These are phyloP conservation scores for Metschnikowia cerradonensis DNA, from an alignment of 805 yeast genomes.

Conservation along the genomic window DNA sequence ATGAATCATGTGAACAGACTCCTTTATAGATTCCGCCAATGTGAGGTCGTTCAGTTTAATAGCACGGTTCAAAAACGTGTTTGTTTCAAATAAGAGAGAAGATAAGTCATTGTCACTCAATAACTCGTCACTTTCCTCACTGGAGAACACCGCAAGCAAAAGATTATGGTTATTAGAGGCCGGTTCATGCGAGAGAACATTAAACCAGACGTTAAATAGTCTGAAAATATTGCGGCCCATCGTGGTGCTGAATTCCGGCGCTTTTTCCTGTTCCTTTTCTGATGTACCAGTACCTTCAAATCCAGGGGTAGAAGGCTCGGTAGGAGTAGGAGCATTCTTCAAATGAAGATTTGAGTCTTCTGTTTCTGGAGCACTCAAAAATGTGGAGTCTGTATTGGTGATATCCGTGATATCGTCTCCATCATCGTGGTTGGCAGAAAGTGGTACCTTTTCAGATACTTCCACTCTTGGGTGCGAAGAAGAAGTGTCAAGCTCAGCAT, in stretches of 20 bases:
- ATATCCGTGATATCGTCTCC: slow-evolving; percentile 19
- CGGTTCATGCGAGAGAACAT: slow-evolving; percentile 11
- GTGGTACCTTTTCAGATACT: background rate
- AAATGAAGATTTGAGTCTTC: background rate
- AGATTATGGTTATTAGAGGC: slow-evolving; percentile 9
- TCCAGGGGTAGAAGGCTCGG: background rate
- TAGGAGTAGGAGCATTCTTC: background rate
- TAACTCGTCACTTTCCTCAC: slow-evolving; percentile 14
- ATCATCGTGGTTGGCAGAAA: slow-evolving; percentile 9
- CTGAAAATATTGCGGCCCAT: slow-evolving; percentile 16
- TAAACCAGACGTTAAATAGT: slow-evolving; percentile 23
- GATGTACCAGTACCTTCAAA: background rate
- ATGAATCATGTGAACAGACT: slow-evolving; percentile 22
- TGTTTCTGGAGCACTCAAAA: background rate
- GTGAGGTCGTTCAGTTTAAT: slow-evolving; percentile 13
- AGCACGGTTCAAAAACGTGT: slow-evolving; percentile 17
- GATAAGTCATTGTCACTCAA: slow-evolving; percentile 16
- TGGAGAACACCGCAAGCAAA: slow-evolving; percentile 17
- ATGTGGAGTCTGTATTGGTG: background rate
- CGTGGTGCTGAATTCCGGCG: background rate
- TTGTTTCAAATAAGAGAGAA: slow-evolving; percentile 16
- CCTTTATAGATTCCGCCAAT: slow-evolving; percentile 21
- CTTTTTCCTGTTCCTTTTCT: background rate
- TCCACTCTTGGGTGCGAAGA: background rate
- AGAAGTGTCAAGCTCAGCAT: background rate